phyloP scores from a whole-genome alignment of 768 basidiomycete species.

The Ramaria sp. region DNA sequence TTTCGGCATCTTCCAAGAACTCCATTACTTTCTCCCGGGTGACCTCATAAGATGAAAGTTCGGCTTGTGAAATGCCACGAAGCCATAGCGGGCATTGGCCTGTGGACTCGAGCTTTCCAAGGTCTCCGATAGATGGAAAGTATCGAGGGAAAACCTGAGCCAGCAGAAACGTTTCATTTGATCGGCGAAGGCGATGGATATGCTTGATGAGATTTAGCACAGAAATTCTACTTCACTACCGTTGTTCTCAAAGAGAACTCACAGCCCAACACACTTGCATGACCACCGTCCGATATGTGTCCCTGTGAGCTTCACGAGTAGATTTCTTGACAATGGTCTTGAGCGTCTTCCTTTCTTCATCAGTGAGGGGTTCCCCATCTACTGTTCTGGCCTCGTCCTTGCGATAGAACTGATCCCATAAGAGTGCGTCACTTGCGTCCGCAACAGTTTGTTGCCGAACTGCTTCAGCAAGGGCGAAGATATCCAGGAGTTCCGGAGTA shows the following conservation, averaged over 20 bases:
- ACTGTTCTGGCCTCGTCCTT: not conserved
- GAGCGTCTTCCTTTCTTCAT: not conserved
- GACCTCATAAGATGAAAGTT: not conserved
- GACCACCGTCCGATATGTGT: constrained; percentile 2
- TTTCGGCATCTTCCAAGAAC: not conserved
- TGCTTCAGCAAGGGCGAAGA: not conserved
- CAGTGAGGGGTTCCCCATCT: not conserved
- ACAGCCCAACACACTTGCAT: constrained; percentile 7
- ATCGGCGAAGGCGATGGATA: constrained; percentile 6
- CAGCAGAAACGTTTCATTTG: not conserved
- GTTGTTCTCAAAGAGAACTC: not conserved
- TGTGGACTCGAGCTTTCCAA: not conserved
- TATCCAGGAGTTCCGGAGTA: constrained; percentile 4
- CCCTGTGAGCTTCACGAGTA: not conserved
- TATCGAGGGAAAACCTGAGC: constrained; percentile 1
- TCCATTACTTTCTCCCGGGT: not conserved
- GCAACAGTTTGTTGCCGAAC: not conserved
- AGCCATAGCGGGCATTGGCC: not conserved
- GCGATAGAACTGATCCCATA: constrained; percentile 5
- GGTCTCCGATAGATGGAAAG: not conserved
- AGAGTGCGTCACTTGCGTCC: not conserved
- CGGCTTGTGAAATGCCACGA: not conserved
- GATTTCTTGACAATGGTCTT: not conserved
- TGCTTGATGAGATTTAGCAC: not conserved
- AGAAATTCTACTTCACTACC: not conserved